Evolutionary conservation across 768 basidiomycete genomes (phyloP), one percentile per base, ranked within the genome.

Genomic region (Leccinum disarticulatum): DNA sequence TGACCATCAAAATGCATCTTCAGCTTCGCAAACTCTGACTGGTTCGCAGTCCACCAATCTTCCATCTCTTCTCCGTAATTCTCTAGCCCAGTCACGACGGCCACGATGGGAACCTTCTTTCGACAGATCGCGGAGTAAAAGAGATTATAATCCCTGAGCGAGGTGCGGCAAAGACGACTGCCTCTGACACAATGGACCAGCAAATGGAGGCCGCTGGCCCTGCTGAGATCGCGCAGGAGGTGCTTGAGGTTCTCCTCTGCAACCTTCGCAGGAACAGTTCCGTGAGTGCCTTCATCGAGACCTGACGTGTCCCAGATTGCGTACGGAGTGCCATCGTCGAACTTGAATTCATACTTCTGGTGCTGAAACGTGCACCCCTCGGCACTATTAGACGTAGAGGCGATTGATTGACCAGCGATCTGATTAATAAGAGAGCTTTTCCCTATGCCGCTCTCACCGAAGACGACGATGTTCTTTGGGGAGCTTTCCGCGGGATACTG

Each of bases 351-450:
- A 68, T 75, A 70, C 9, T 65, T 59, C 43, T 55, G 54, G 56
- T 73, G 69, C 15, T 64, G 54, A 49, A 74, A 75, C 22, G 78
- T 79, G 61, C 72, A 76, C 5, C 76, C 75, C 27, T 63, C 65
- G 8, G 70, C 73, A 48, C 64, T 64, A 54, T 69, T 73, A 5
- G 76, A 77, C 22, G 71, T 69, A 0, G 54, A 51, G 28, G 77
- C 77, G 30, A 67, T 76, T 76, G 65, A 79, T 68, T 56, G 78
- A 66, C 67, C 68, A 55, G 66, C 67, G 41, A 81, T 62, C 73
- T 78, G 72, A 65, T 79, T 78, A 53, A 81, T 65, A 55, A 79
- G 65, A n/a, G 75, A 77, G 63, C 79, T 77, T 61, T 81, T 80
- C 41, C 73, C 69, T 46, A 77, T 64, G 3, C 70, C 71, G 50